Evolutionary conservation across 345 rosid species (phyloP), one percentile per base, ranked within the genome.

Genomic region (Boechera stricta): DNA sequence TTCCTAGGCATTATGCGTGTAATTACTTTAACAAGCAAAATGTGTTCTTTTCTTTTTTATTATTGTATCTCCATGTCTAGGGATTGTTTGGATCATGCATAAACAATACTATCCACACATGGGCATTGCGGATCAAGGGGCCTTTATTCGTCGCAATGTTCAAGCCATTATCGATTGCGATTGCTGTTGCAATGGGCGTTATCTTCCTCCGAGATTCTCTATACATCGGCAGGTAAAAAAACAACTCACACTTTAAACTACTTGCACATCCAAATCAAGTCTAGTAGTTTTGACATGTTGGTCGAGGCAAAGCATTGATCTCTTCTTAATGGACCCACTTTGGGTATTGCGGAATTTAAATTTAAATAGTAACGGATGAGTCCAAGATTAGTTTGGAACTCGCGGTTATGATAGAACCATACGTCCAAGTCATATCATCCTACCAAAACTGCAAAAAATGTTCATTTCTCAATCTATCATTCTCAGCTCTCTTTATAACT

Each of bases 91-190:
- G 92, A 10, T 89, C 90, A 42, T 82, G 89, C 67, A 73, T 86
- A 72, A 85, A 82, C 72, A 83, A 82, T 67, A 72, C 85, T 0
- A 82, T 89, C 32, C 93, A 87, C 29, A 76, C 88, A 7, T 88
- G 94, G 90, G 91, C 86, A 0, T 67, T 93, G 79, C 80, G 78
- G 56, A 13, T 87, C 68, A 93, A 85, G 77, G 94, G 98, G 12
- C 98, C 97, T 5, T 79, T 93, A 21, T 90, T 75, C 18, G 91
- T 89, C 33, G 88, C 94, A 24, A 86, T 87, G 87, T 89, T 89
- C 73, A 86, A 81, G 79, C 95, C 97, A 8, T 71, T 93, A 80
- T 87, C 98, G 0, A 93, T 93, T 16, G 93, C 85, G 21, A 87
- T 88, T 52, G 98, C 97, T 0, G 93, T 82, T 26, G 83, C 84